Evolutionary conservation across 2,329 filamentous ascomycete genomes (phyloP).

Genomic region (Fusarium austroafricanum): DNA sequence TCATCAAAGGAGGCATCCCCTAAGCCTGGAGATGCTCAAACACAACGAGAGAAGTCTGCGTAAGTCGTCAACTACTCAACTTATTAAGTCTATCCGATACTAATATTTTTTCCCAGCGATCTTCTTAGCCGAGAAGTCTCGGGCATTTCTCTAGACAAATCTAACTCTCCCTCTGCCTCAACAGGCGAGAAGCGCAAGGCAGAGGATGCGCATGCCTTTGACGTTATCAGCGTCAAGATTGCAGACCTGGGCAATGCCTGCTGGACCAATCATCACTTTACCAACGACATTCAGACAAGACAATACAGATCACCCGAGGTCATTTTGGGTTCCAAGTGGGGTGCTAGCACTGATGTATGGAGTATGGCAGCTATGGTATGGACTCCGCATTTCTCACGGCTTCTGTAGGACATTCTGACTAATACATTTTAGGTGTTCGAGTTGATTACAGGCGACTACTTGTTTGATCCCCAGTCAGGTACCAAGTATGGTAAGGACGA

Average conservation of each 20-base stretch:
- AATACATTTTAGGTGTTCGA: conserved; percentile 81
- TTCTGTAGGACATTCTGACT: conserved; percentile 17
- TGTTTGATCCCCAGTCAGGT: conserved; percentile 97
- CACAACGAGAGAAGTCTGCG: conserved; percentile 93
- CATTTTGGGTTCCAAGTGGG: conserved; percentile 96
- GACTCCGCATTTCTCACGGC: background rate
- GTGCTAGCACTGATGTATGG: conserved; percentile 99
- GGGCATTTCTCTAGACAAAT: conserved; percentile 90
- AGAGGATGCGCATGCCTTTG: conserved; percentile 67
- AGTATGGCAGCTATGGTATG: conserved; percentile 99
- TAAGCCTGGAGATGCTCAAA: conserved; percentile 75
- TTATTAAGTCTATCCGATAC: background rate
- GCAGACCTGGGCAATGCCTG: conserved; percentile 98
- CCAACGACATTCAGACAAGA: conserved; percentile 97
- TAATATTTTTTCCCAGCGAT: conserved; percentile 67
- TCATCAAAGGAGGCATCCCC: conserved; percentile 59
- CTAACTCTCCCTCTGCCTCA: conserved; percentile 61
- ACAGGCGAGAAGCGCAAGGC: conserved; percentile 71
- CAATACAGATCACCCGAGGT: conserved; percentile 98
- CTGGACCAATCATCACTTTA: conserved; percentile 99
- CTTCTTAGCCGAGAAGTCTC: conserved; percentile 93
- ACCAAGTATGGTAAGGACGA: conserved; percentile 99
- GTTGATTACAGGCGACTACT: conserved; percentile 96
- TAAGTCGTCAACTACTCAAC: conserved; percentile 60
- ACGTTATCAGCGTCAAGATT: conserved; percentile 98